phyloP scores from a whole-genome alignment of 2,329 filamentous ascomycete species.

The Paraphoma chrysanthemicola region DNA sequence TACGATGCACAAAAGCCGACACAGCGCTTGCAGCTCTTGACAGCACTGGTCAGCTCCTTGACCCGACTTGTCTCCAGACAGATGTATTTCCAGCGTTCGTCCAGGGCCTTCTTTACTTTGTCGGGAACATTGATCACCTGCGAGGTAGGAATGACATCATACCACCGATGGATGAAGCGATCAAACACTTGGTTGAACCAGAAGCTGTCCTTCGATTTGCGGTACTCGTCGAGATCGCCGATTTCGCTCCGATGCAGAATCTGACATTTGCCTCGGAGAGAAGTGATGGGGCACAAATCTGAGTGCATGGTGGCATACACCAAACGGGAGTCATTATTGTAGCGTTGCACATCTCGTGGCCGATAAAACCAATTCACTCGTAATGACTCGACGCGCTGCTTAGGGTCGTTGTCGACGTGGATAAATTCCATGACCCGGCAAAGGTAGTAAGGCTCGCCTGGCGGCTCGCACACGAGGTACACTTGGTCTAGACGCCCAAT shows the following conservation, averaged over 20 bases:
- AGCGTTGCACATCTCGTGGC: conserved; percentile 92
- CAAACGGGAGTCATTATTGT: conserved; percentile 86
- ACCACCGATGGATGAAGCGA: conserved; percentile 96
- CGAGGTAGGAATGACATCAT: conserved; percentile 91
- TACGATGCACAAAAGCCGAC: conserved; percentile 89
- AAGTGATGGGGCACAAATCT: conserved; percentile 89
- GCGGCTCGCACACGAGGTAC: conserved; percentile 96
- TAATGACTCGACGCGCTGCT: conserved; percentile 80
- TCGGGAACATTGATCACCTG: conserved; percentile 96
- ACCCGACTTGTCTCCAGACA: conserved; percentile 91
- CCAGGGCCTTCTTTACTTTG: conserved; percentile 92
- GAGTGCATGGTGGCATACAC: conserved; percentile 99
- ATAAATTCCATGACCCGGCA: conserved; percentile 99
- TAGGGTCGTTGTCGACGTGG: conserved; percentile 72
- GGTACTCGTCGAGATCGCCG: conserved; percentile 79
- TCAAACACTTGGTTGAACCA: conserved; percentile 99
- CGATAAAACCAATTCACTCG: conserved; percentile 99
- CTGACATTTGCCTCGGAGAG: conserved; percentile 90
- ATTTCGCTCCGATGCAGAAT: conserved; percentile 91
- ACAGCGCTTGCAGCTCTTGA: conserved; percentile 96
- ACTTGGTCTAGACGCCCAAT: conserved; percentile 71
- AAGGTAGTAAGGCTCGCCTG: conserved; percentile 96
- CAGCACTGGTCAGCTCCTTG: conserved; percentile 93
- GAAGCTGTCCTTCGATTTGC: conserved; percentile 84
- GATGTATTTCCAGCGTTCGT: conserved; percentile 96